phyloP scores from a whole-genome alignment of 352 stramenopile genomes.

The Globisporangium acanthophoron region DNA sequence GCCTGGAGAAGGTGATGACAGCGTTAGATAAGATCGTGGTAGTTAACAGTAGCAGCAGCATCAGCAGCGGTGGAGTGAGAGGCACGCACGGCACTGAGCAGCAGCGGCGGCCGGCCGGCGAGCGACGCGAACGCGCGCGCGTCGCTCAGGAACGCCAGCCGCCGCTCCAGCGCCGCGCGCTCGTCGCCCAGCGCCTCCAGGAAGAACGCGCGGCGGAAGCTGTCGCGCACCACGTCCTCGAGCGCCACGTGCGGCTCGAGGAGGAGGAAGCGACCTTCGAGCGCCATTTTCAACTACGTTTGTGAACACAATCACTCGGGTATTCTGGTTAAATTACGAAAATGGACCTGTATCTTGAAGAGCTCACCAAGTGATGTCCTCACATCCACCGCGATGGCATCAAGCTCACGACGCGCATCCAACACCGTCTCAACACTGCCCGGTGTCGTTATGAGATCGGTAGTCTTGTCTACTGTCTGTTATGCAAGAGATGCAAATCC shows the following conservation, averaged over 20 bases:
- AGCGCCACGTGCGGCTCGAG: slow-evolving; percentile 27
- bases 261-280: too few species aligned
- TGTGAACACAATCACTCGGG: too few species aligned
- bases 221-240: slow-evolving; percentile 50
- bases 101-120: slow-evolving; percentile 31
- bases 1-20: slow-evolving; percentile 19
- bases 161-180: slow-evolving; percentile 43
- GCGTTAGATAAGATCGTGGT: neutral
- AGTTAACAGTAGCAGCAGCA: neutral
- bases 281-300: too few species aligned
- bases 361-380: too few species aligned
- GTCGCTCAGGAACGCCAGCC: slow-evolving; percentile 50
- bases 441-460: too few species aligned
- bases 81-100: slow-evolving; percentile 31
- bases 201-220: slow-evolving; percentile 53
- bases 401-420: too few species aligned
- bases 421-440: too few species aligned
- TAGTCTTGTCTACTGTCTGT: too few species aligned
- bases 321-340: too few species aligned
- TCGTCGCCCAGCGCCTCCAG: slow-evolving; percentile 50
- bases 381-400: too few species aligned
- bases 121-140: slow-evolving; percentile 57
- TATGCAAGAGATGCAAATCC: too few species aligned
- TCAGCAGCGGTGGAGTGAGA: neutral
- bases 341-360: too few species aligned